Evolutionary conservation across 1,139 yeast genomes (phyloP).

Genomic region (Taphrina communis): DNA sequence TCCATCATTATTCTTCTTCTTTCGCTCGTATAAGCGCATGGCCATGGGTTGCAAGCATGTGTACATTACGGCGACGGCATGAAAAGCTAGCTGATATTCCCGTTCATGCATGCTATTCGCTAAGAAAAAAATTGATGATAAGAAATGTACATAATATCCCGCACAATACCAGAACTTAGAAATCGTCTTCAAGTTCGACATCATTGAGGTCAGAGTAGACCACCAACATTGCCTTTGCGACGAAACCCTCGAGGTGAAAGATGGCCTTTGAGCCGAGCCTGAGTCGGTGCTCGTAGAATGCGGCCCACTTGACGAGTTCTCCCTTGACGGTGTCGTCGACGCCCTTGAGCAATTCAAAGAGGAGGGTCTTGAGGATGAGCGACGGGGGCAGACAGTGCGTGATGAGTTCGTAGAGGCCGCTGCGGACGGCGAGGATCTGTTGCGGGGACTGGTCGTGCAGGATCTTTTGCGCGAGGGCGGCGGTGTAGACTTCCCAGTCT

Average conservation of each 20-base stretch:
- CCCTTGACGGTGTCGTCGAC: slow-evolving; percentile 57
- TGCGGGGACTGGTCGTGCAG: slow-evolving; percentile 68
- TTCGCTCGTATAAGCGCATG: not conserved
- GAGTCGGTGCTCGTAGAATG: slow-evolving; percentile 84
- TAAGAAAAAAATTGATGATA: no score
- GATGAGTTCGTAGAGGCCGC: slow-evolving; percentile 77
- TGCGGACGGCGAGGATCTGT: slow-evolving; percentile 70
- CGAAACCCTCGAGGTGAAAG: slow-evolving; percentile 92
- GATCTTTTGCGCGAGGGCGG: slow-evolving; percentile 66
- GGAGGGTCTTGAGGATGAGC: slow-evolving; percentile 62
- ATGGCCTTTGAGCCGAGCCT: slow-evolving; percentile 86
- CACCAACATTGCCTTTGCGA: slow-evolving; percentile 74
- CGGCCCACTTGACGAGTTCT: slow-evolving; percentile 68
- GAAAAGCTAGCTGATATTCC: not conserved
- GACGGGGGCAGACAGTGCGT: slow-evolving; percentile 94
- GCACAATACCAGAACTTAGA: not conserved
- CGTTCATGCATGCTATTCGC: not conserved
- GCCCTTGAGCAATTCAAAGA: slow-evolving; percentile 59
- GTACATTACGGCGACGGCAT: not conserved
- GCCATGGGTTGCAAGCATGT: not conserved
- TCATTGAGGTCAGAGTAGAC: slow-evolving; percentile 38
- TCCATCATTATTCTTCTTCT: no score
- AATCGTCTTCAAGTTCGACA: slow-evolving; percentile 34
- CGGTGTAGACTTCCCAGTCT: slow-evolving; percentile 87
- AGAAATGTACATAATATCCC: not conserved